Evolutionary conservation across 768 basidiomycete genomes (phyloP), one percentile per base, ranked within the genome.

Genomic region (Mycena venus): DNA sequence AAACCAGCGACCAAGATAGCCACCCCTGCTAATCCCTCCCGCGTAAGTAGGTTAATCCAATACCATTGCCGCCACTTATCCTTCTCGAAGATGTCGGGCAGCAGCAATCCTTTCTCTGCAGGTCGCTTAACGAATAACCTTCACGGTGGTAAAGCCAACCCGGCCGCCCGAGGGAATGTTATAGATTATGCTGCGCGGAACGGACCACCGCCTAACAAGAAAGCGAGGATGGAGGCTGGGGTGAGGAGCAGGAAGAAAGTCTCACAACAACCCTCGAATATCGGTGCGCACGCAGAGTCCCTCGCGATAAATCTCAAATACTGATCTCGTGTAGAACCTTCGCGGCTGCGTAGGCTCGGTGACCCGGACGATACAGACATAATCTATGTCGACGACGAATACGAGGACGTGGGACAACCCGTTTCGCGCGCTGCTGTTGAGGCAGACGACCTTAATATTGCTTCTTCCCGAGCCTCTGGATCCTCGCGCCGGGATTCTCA

Each of bases 181-280:
- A 44, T 32, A 19, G 34, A 10, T 7, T 65, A 32, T 56, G 15
- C 12, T 7, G 7, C 3, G 23, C 8, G 49, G 31, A 19, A 3
- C n/a, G 64, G 64, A 12, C 55, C 14, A 34, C 73, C 61, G 7
- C 73, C 63, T 61, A 14, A 31, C n/a, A 74, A 74, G 63, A 74
- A 44, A 49, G 14, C 44, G 29, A 70, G n/a, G 55, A 4, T 29
- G 29, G 73, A 64, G 7, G 21, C 2, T 17, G 23, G 23, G 23
- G 4, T 23, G n/a, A 10, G 11, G 62, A 59, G 47, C 10, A 63
- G 73, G 67, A 74, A 69, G 53, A 69, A 64, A 62, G 66, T 68
- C 31, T 23, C 66, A 25, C 67, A 55, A n/a, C 12, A 55, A n/a
- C 12, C 62, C 49, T 49, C 65, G 66, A 64, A 27, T 47, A 5